Percentiles rank a stretch among this genome's conserved stretches.
Conservation (phyloP, 2,329 filamentous ascomycete species). For the Corynespora cassiicola region DNA sequence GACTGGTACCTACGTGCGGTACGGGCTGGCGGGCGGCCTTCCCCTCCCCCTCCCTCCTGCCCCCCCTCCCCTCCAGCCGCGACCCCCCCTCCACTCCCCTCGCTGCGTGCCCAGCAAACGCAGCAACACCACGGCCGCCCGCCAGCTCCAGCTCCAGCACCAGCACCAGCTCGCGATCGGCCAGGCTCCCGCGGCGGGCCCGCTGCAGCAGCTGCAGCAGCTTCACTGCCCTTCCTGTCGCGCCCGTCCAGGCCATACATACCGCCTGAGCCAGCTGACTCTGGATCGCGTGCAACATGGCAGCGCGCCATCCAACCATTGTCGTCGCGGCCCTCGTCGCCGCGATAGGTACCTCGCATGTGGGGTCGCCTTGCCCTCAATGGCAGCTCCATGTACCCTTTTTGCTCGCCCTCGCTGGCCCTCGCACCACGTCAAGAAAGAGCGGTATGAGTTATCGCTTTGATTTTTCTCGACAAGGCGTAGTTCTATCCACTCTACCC, state of each 20-base stretch:
- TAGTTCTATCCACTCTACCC: constrained; percentile 34
- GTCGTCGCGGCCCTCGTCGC: too few relatives aligned
- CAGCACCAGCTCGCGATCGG: too few relatives aligned
- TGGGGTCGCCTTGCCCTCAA: constrained; percentile 1
- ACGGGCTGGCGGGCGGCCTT: too few relatives aligned
- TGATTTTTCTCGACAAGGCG: constrained; percentile 33
- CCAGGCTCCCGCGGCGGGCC: constrained; percentile 22
- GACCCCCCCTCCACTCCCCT: too few relatives aligned
- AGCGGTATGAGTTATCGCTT: constrained; percentile 37
- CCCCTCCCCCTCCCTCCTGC: too few relatives aligned
- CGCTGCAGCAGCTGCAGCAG: constrained; percentile 9
- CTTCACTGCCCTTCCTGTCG: neutral
- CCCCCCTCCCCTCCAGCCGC: too few relatives aligned
- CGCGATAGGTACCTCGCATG: neutral
- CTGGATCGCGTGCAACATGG: constrained; percentile 32
- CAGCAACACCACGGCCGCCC: too few relatives aligned
- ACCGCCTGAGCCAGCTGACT: constrained; percentile 6
- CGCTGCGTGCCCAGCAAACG: too few relatives aligned
- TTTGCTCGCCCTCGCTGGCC: constrained; percentile 2
- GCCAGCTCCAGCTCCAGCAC: too few relatives aligned
- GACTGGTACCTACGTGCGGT: too few relatives aligned
- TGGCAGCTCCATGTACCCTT: too few relatives aligned
- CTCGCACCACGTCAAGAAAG: constrained; percentile 32
- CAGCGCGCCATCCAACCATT: constrained; percentile 35
- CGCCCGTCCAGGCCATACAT: too few relatives aligned